A percentile compares a stretch with the other conserved stretches of the same genome.
These are phyloP conservation scores for Earliella scabrosa DNA, from an alignment of 1,284 basidiomycete genomes.

Conservation along the genomic window DNA sequence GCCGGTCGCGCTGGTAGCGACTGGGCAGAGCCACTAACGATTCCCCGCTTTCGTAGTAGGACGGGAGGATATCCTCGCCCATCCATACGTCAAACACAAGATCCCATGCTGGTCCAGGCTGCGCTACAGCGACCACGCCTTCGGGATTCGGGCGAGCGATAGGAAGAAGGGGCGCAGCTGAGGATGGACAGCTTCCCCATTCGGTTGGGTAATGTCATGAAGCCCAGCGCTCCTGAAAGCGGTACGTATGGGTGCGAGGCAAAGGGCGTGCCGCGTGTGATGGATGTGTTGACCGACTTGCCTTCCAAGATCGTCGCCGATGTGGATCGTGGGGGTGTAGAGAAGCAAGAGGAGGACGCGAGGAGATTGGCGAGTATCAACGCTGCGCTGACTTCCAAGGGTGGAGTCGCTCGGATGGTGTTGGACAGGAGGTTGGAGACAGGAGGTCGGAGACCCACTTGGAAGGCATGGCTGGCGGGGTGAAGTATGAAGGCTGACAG, in stretches of 20 bases:
- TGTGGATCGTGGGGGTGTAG: slow-evolving; percentile 13
- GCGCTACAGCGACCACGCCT: slow-evolving; percentile 88
- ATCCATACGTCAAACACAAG: slow-evolving; percentile 87
- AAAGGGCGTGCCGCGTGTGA: slow-evolving; percentile 61
- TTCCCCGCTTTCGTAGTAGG: slow-evolving; percentile 86
- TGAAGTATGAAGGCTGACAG: slow-evolving; percentile 42
- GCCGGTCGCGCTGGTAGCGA: background rate
- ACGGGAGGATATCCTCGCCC: slow-evolving; percentile 69
- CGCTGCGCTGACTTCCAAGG: slow-evolving; percentile 30
- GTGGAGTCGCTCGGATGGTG: slow-evolving; percentile 31
- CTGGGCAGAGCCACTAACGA: slow-evolving; percentile 53
- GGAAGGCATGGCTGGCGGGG: slow-evolving; percentile 38
- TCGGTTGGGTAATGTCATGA: slow-evolving; percentile 32
- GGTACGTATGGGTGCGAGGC: slow-evolving; percentile 60
- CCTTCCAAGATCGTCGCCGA: slow-evolving; percentile 14
- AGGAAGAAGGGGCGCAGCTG: slow-evolving; percentile 80
- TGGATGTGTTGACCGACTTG: slow-evolving; percentile 18
- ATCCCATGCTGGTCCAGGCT: slow-evolving; percentile 96
- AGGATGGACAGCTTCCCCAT: background rate
- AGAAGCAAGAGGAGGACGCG: slow-evolving; percentile 21
- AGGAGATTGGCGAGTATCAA: slow-evolving; percentile 36
- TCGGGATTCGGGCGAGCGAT: slow-evolving; percentile 77
- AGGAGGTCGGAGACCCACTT: slow-evolving; percentile 45
- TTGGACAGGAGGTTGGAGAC: slow-evolving; percentile 46
- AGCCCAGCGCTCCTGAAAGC: slow-evolving; percentile 81